Evolutionary conservation across 2,329 filamentous ascomycete genomes (phyloP).

Genomic region (Lasiodiplodia sp.): DNA sequence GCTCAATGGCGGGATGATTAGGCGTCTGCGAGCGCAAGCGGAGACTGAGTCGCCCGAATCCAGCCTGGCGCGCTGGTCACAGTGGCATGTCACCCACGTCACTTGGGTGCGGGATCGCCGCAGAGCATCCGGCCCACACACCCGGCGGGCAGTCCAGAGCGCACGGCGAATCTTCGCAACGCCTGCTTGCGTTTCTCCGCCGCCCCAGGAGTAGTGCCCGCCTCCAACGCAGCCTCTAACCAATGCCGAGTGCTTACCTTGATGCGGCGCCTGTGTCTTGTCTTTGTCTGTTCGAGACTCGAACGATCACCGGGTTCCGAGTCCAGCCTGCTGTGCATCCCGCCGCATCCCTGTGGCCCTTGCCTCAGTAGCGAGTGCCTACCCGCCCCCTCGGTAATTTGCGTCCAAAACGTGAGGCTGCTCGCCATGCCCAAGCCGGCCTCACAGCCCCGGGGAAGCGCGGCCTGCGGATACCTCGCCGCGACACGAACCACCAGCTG

Average conservation of each 20-base stretch:
- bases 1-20: conserved; percentile 5
- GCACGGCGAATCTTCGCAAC: conserved; percentile 5
- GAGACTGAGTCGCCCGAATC: conserved; percentile 15
- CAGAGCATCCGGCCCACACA: neutral
- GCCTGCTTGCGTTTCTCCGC: neutral
- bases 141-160: neutral
- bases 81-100: conserved; percentile 26
- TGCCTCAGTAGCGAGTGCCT: conserved; percentile 4
- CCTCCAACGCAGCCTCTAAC: neutral
- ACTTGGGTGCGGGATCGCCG: conserved; percentile 12
- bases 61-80: conserved; percentile 8
- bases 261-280: conserved; percentile 14
- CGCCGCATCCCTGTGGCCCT: conserved; percentile 23
- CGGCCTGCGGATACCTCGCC: conserved; percentile 8
- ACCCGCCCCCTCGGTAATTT: conserved; percentile 24
- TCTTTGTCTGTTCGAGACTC: conserved; percentile 11
- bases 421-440: neutral
- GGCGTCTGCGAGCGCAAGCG: conserved; percentile 23
- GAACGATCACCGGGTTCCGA: conserved; percentile 9
- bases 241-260: neutral
- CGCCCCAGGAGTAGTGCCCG: neutral
- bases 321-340: neutral
- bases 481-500: conserved; percentile 9
- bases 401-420: conserved; percentile 10
- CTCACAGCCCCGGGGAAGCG: conserved; percentile 10